phyloP scores from a whole-genome alignment of 257 asterid genomes.

The Primulina huaijiensis region DNA sequence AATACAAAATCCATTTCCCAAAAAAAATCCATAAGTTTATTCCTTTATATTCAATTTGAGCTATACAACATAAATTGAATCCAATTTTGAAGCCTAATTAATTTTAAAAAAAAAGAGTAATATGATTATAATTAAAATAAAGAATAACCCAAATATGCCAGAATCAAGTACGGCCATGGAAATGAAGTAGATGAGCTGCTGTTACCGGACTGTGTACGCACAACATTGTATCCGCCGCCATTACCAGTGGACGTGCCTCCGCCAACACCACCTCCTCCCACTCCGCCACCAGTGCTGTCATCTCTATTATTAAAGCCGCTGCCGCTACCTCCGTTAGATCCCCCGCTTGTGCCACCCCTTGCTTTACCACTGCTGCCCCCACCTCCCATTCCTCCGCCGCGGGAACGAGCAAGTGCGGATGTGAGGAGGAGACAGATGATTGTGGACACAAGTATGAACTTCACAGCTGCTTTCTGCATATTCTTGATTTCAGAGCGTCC shows the following conservation, averaged over 20 bases:
- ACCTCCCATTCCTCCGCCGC: constrained; percentile 15
- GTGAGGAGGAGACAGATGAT: constrained; percentile 41
- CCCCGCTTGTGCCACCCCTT: too few species aligned
- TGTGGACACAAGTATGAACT: neutral
- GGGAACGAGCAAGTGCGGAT: constrained; percentile 26
- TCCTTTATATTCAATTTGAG: too few species aligned
- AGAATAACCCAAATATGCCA: constrained; percentile 19
- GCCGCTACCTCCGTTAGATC: too few species aligned
- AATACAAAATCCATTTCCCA: too few species aligned
- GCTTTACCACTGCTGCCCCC: neutral
- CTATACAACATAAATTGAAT: neutral
- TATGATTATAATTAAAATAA: neutral
- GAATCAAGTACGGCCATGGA: constrained; percentile 22
- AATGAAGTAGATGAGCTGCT: constrained; percentile 23
- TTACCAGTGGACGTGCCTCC: constrained; percentile 13
- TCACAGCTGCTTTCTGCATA: neutral
- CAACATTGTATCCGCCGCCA: constrained; percentile 15
- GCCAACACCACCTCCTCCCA: neutral
- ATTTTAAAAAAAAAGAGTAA: neutral
- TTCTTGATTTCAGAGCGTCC: neutral
- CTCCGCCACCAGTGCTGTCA: too few species aligned
- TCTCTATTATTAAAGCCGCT: too few species aligned
- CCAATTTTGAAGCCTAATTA: neutral
- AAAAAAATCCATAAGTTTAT: too few species aligned
- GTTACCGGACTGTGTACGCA: neutral